Percentiles rank a stretch among this genome's conserved stretches.
These are phyloP conservation scores for Thielaviopsis punctulata DNA, from an alignment of 2,329 filamentous ascomycete species.

Conservation along the genomic window DNA sequence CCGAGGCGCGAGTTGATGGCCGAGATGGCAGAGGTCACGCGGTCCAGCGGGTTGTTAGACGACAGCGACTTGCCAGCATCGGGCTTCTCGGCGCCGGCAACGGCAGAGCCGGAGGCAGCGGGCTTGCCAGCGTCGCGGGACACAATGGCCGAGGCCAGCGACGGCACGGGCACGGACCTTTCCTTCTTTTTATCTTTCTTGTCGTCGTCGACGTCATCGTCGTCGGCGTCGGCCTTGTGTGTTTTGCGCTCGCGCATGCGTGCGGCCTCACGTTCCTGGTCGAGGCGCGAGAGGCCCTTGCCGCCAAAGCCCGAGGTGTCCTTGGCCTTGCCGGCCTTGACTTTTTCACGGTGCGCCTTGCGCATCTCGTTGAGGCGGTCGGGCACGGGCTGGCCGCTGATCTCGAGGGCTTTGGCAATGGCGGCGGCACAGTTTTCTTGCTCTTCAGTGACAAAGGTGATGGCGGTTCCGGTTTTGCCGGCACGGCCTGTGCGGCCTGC, in stretches of 20 bases:
- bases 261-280: slow-evolving; percentile 77
- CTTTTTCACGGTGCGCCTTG: slow-evolving; percentile 68
- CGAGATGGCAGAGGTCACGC: slow-evolving; percentile 76
- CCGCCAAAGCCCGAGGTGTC: slow-evolving; percentile 82
- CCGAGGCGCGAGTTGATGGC: slow-evolving; percentile 83
- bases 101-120: slow-evolving; percentile 20
- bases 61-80: too few relatives aligned
- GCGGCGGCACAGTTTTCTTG: slow-evolving; percentile 83
- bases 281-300: slow-evolving; percentile 80
- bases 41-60: slow-evolving; percentile 65
- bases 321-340: slow-evolving; percentile 83
- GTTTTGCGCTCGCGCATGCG: slow-evolving; percentile 74
- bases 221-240: slow-evolving; percentile 72
- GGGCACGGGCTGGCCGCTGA: slow-evolving; percentile 73
- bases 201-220: slow-evolving; percentile 65
- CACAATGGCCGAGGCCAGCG: slow-evolving; percentile 40
- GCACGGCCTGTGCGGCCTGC: slow-evolving; percentile 87
- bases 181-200: slow-evolving; percentile 58
- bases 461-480: slow-evolving; percentile 83
- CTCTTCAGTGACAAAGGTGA: slow-evolving; percentile 83
- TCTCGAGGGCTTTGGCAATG: slow-evolving; percentile 78
- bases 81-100: slow-evolving; percentile 29
- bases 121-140: slow-evolving; percentile 33
- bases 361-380: slow-evolving; percentile 48
- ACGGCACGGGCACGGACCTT: slow-evolving; percentile 46